phyloP scores from a whole-genome alignment of 352 stramenopile species.

The Globisporangium spiculum region DNA sequence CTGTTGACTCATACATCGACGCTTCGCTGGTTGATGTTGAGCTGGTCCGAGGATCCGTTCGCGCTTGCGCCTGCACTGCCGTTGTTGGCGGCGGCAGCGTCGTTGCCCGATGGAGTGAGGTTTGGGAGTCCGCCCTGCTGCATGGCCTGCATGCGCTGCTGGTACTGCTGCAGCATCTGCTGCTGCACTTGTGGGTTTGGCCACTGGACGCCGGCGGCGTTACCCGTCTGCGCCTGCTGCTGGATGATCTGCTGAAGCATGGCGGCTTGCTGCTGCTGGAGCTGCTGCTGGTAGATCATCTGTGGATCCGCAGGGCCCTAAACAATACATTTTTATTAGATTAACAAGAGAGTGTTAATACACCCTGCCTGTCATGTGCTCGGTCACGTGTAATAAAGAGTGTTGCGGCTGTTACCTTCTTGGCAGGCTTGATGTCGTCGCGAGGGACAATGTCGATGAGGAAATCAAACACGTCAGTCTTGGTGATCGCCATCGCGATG shows the following conservation, averaged over 20 bases:
- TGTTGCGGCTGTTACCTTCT: conserved; percentile 42
- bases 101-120: conserved; percentile 46
- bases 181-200: conserved; percentile 81
- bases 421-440: conserved; percentile 85
- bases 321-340: not conserved
- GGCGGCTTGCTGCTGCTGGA: conserved; percentile 84
- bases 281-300: conserved; percentile 83
- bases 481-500: conserved; percentile 88
- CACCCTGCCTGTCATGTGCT: too few species aligned
- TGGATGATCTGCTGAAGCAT: conserved; percentile 88
- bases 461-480: conserved; percentile 92
- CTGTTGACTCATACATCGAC: conserved; percentile 51
- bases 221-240: conserved; percentile 69
- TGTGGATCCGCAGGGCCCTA: conserved; percentile 59
- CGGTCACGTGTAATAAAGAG: not conserved
- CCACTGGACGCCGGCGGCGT: conserved; percentile 50
- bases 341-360: not conserved
- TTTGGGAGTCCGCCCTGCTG: conserved; percentile 40
- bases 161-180: conserved; percentile 89
- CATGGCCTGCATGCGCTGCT: conserved; percentile 75
- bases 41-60: conserved; percentile 50
- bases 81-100: conserved; percentile 27
- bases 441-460: conserved; percentile 90
- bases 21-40: conserved; percentile 72
- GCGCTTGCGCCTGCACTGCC: conserved; percentile 24